phyloP scores from a whole-genome alignment of 1,139 yeast genomes.

The Candida dubliniensis region DNA sequence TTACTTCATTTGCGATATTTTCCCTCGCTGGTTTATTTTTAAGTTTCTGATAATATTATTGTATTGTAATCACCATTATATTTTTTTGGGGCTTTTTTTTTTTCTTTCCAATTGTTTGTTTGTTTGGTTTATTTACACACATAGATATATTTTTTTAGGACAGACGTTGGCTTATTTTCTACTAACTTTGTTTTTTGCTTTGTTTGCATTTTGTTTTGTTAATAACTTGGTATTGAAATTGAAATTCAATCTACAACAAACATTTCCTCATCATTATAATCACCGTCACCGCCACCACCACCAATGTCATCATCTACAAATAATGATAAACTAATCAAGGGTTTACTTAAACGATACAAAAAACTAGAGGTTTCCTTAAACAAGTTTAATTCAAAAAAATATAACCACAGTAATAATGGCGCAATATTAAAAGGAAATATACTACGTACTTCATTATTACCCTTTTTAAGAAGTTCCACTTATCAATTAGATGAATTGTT shows the following conservation, averaged over 20 bases:
- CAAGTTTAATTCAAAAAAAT: constrained; percentile 52
- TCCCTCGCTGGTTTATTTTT: no score
- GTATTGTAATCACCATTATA: no score
- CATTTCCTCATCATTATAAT: constrained; percentile 9
- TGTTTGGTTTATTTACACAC: no score
- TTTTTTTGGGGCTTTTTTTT: no score
- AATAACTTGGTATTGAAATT: not conserved
- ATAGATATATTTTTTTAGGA: no score
- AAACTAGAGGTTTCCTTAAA: constrained; percentile 43
- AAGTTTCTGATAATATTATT: no score
- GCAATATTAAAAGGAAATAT: constrained; percentile 64
- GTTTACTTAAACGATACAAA: constrained; percentile 40
- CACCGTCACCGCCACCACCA: constrained; percentile 3
- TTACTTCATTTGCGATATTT: no score
- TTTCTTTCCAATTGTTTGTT: no score
- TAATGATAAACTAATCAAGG: constrained; percentile 29
- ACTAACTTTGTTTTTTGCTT: not conserved
- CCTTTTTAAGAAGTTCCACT: constrained; percentile 51
- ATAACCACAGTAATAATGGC: constrained; percentile 15
- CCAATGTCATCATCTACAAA: constrained; percentile 10
- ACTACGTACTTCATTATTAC: constrained; percentile 63
- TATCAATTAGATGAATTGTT: constrained; percentile 27
- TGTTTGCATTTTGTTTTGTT: not conserved
- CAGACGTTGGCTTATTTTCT: no score
- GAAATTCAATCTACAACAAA: constrained; percentile 5